These are phyloP conservation scores for Paramecium caudatum DNA, from an alignment of 73 alveolate genomes.

Conservation along the genomic window DNA sequence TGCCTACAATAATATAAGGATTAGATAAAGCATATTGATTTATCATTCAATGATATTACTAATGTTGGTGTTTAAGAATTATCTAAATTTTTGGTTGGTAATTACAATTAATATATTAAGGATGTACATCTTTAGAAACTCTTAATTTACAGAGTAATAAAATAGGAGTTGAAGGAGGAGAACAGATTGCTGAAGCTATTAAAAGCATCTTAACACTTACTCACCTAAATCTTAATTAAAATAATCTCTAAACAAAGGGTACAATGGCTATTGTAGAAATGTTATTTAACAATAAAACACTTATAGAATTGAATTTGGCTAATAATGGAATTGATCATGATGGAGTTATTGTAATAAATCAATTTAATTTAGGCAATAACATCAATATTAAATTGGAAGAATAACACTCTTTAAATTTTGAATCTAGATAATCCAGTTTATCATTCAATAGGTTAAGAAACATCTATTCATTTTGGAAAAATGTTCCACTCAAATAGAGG, in stretches of 20 bases:
- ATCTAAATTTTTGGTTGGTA: slow-evolving; percentile 86
- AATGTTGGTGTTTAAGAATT: slow-evolving; percentile 96
- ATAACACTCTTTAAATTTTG: slow-evolving; percentile 93
- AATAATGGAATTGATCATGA: slow-evolving; percentile 97
- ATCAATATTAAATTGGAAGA: slow-evolving; percentile 94
- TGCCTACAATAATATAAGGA: slow-evolving; percentile 88
- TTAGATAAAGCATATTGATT: slow-evolving; percentile 91
- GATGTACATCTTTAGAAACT: slow-evolving; percentile 82
- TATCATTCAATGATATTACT: slow-evolving; percentile 90
- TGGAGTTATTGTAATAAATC: slow-evolving; percentile 91
- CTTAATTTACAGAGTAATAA: slow-evolving; percentile 94
- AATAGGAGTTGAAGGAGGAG: slow-evolving; percentile 95
- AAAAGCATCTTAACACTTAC: slow-evolving; percentile 85
- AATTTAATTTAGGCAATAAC: slow-evolving; percentile 68
- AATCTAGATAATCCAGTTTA: slow-evolving; percentile 98
- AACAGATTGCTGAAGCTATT: slow-evolving; percentile 91
- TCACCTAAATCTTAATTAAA: slow-evolving; percentile 92
- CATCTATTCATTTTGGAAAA: slow-evolving; percentile 97
- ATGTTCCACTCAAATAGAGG: slow-evolving; percentile 95
- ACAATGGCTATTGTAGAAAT: slow-evolving; percentile 95
- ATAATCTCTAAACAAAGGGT: slow-evolving; percentile 95
- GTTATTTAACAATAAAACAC: slow-evolving; percentile 88
- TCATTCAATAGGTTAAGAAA: slow-evolving; percentile 95
- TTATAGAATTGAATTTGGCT: slow-evolving; percentile 93
- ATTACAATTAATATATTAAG: slow-evolving; percentile 75